Base-by-base conservation (phyloP, 257 asterid species). In the Buddleja alternifolia region DNA sequence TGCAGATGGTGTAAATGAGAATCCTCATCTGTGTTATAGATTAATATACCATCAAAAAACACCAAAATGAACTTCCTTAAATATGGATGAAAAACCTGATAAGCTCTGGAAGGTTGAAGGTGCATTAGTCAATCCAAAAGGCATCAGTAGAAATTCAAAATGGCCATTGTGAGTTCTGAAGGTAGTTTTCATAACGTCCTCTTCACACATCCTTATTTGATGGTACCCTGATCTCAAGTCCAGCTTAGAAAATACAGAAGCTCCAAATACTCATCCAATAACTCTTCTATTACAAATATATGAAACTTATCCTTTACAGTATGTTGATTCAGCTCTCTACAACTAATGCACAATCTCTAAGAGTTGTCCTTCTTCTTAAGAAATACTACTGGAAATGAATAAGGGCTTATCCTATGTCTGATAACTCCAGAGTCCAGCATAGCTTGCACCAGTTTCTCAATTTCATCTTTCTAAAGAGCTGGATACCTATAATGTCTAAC, bases 81-180 rank as follows among this genome's bases (percentile, higher is more conserved):
- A 39, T 32, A 66, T 0, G 45, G 51, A 0, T 11, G 1, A 19
- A 70, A 74, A 3, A 63, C 3, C 0, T 53, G 10, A 7, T 0
- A 23, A 1, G 0, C 59, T 8, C 20, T 74, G 72, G 36, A 74
- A 70, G 0, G 69, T 50, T 0, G 78, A 14, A 0, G 74, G 83
- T 0, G 77, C 76, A 78, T 76, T 72, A 0, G 53, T 57, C 1
- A 72, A 40, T 0, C 71, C 71, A 16, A 64, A 78, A 0, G 74
- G 69, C 73, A 73, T 65, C 0, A 66, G 63, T 0, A 68, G 1
- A 12, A 42, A 67, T 34, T 74, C 78, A 17, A 19, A 59, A 7
- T 57, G 69, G 0, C 78, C 70, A 1, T 17, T 1, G 12, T 74
- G 74, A 0, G 65, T 67, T 6, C 47, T 6, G 15, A 74, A 74